Base-by-base conservation (phyloP, 139 green algal species). In the Pedinophyceae sp. region DNA sequence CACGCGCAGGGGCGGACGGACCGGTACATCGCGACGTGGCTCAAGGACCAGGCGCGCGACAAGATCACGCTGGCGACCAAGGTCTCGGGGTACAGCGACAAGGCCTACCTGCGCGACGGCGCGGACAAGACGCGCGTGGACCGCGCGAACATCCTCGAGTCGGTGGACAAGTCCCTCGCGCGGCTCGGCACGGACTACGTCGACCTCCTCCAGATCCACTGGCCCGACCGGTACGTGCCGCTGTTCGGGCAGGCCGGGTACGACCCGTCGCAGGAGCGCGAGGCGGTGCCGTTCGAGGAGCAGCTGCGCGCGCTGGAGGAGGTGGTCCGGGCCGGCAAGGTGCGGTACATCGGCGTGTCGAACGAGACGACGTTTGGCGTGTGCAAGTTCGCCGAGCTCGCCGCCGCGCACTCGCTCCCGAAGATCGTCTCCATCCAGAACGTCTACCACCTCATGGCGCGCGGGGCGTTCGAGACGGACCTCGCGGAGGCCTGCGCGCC, bases 361-460 rank as follows among this genome's bases (percentile, higher is more conserved):
- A 94, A 94, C 60, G 84, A 94, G 55, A 88, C 77, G 10, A 70
- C 74, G 7, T 91, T 72, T 30, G 84, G 82, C 1, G 58, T 88
- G 54, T 69, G 61, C 30, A 57, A 72, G 53, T 75, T 83, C 38
- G 73, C 60, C 30, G 62, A 78, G 63, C 54, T 67, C 0, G 76
- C 80, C 39, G 71, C 75, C 57, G 50, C 57, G 23, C 63, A 86
- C 43, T 73, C 70, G 20, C 64, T 82, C 25, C 65, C 69, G 3
- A 64, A 54, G 30, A 76, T 77, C 5, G 61, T 91, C 15, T 73
- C 68, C 27, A 85, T 94, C 54, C 81, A 89, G 64, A 89, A 93
- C 64, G 69, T 81, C 60, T 88, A 79, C 66, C 72, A 50, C 34
- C 59, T 86, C 25, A 30, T 72, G 5, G 57, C 67, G 52, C 52